A percentile compares a stretch with the other conserved stretches of the same genome.
phyloP scores from a whole-genome alignment of 257 asterid genomes.

The Rhazya stricta region DNA sequence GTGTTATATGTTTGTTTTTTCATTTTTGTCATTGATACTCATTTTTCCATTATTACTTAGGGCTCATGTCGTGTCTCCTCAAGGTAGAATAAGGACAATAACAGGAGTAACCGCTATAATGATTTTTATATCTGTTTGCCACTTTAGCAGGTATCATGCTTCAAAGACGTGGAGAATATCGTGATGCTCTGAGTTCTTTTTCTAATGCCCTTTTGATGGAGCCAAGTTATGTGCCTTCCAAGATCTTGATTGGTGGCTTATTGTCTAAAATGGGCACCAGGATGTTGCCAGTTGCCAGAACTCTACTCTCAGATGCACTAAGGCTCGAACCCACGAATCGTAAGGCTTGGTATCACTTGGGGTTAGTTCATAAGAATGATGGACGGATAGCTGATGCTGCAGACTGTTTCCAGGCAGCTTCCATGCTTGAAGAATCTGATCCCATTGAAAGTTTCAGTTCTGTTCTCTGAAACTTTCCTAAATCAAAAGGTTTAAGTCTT shows the following conservation, averaged over 20 bases:
- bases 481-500: constrained; percentile 8
- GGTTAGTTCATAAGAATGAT: constrained; percentile 75
- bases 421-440: constrained; percentile 85
- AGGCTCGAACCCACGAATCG: constrained; percentile 78
- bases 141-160: constrained; percentile 54
- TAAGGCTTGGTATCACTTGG: constrained; percentile 86
- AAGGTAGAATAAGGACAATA: background rate
- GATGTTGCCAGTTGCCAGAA: constrained; percentile 81
- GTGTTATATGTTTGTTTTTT: background rate
- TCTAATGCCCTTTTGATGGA: constrained; percentile 71
- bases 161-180: constrained; percentile 57
- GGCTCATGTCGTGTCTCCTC: background rate
- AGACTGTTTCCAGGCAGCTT: constrained; percentile 97
- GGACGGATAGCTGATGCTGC: constrained; percentile 85
- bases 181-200: constrained; percentile 61
- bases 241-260: constrained; percentile 58
- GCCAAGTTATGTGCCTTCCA: constrained; percentile 73
- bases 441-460: constrained; percentile 83
- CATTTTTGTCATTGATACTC: background rate
- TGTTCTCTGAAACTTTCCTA: constrained; percentile 32
- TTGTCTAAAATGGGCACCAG: constrained; percentile 51
- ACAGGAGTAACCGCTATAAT: background rate
- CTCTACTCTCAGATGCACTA: constrained; percentile 82
- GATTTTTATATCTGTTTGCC: constrained; percentile 11
- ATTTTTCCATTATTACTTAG: background rate